A percentile compares a stretch with the other conserved stretches of the same genome.
Evolutionary conservation across 768 basidiomycete species (phyloP).

Genomic region (Mycena capillaripes): DNA sequence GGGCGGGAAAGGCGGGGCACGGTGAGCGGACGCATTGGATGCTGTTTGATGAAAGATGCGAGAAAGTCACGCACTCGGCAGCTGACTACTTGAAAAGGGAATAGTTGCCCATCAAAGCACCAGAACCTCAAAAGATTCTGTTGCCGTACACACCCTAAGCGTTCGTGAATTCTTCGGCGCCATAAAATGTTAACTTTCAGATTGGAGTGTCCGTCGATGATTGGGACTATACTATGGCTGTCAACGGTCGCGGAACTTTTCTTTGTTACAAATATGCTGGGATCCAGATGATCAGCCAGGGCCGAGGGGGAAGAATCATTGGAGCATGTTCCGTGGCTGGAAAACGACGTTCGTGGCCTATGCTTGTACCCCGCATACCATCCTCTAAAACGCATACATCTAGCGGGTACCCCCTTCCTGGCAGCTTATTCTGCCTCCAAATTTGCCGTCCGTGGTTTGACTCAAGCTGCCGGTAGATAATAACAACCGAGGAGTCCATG

Average conservation of each 20-base stretch:
- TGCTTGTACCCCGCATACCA: not conserved
- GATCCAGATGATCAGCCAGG: constrained; percentile 55
- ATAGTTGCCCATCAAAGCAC: too few species aligned
- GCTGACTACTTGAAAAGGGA: too few species aligned
- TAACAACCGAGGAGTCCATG: not conserved
- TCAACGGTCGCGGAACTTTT: constrained; percentile 52
- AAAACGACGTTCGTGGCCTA: constrained; percentile 28
- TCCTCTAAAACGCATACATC: constrained; percentile 9
- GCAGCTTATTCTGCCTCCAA: constrained; percentile 46
- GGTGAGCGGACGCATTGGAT: too few species aligned
- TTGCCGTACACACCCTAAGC: too few species aligned
- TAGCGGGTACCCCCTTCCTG: constrained; percentile 5
- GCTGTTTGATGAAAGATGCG: too few species aligned
- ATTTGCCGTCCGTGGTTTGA: constrained; percentile 39
- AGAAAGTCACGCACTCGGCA: too few species aligned
- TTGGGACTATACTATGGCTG: constrained; percentile 42
- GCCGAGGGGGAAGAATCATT: constrained; percentile 54
- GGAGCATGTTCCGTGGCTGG: constrained; percentile 41
- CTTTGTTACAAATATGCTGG: constrained; percentile 57
- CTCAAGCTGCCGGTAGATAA: constrained; percentile 25
- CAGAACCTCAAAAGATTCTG: too few species aligned
- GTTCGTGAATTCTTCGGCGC: not conserved
- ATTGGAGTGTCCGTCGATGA: constrained; percentile 35
- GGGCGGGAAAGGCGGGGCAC: too few species aligned
- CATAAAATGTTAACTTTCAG: not conserved